Evolutionary conservation across 768 basidiomycete species (phyloP).

Genomic region (Scleroderma citrinum): DNA sequence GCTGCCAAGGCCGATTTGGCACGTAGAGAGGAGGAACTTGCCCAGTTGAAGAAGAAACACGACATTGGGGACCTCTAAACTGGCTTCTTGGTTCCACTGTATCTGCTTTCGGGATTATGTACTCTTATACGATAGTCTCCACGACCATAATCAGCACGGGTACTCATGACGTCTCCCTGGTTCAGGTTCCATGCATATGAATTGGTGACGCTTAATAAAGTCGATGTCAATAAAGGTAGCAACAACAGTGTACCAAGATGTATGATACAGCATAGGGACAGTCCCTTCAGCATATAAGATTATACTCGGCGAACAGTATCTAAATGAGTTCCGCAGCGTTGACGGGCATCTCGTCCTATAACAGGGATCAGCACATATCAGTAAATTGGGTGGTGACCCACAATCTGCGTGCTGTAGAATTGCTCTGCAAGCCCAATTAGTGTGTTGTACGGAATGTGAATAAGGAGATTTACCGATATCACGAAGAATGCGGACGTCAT

Average conservation of each 20-base stretch:
- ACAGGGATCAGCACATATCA: conserved; percentile 18
- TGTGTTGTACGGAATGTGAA: too few species aligned
- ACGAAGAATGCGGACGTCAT: conserved; percentile 93
- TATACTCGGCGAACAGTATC: conserved; percentile 13
- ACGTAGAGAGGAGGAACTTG: conserved; percentile 84
- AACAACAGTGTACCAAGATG: background rate
- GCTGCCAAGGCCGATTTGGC: conserved; percentile 91
- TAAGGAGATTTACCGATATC: conserved; percentile 86
- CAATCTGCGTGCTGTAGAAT: conserved; percentile 95
- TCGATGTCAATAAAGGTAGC: conserved; percentile 2
- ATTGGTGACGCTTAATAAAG: background rate
- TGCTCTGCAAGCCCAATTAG: conserved; percentile 51
- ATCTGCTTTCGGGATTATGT: too few species aligned
- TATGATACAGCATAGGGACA: conserved; percentile 9
- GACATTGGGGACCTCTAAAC: conserved; percentile 73
- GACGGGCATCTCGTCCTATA: conserved; percentile 95
- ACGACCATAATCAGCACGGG: background rate
- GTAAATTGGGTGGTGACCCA: conserved; percentile 31
- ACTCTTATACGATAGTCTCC: too few species aligned
- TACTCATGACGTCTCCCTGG: too few species aligned
- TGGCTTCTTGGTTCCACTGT: conserved; percentile 4
- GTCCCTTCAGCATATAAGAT: conserved; percentile 1
- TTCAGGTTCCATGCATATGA: conserved; percentile 5
- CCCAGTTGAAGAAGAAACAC: conserved; percentile 80
- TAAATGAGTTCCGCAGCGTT: conserved; percentile 97